Conservation (phyloP, 2,329 filamentous ascomycete genomes). For the Thelonectria discophora region DNA sequence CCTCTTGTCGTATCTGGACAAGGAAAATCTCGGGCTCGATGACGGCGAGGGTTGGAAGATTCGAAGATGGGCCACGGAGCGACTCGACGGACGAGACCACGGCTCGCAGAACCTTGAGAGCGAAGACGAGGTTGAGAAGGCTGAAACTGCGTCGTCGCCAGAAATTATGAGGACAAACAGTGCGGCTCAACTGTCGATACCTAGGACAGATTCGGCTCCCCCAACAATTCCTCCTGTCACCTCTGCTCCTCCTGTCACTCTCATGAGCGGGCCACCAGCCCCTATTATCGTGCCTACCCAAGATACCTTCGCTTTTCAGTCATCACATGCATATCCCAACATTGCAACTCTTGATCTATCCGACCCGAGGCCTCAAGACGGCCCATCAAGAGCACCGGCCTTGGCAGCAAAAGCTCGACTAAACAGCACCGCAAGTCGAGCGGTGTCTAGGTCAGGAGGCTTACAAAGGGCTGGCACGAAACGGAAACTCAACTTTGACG, state of each 20-base stretch:
- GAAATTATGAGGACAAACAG: constrained; percentile 61
- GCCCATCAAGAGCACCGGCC: constrained; percentile 39
- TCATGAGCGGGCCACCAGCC: constrained; percentile 41
- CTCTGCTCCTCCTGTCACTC: too few relatives aligned
- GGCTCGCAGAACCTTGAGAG: constrained; percentile 66
- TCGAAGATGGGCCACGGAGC: constrained; percentile 73
- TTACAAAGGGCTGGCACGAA: constrained; percentile 75
- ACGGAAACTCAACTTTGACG: constrained; percentile 75
- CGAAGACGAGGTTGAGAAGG: constrained; percentile 74
- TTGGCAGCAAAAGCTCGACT: constrained; percentile 45
- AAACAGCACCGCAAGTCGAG: constrained; percentile 35
- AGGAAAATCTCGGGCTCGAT: constrained; percentile 77
- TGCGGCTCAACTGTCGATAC: constrained; percentile 47
- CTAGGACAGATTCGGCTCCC: constrained; percentile 40
- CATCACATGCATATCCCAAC: constrained; percentile 67
- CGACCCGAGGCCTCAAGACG: constrained; percentile 57
- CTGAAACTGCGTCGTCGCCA: constrained; percentile 67
- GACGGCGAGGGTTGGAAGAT: constrained; percentile 79
- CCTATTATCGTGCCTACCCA: constrained; percentile 63
- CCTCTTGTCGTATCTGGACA: constrained; percentile 84
- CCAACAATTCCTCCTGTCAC: constrained; percentile 39
- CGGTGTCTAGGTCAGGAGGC: constrained; percentile 42
- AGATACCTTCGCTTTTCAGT: constrained; percentile 75
- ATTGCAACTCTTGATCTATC: constrained; percentile 69
- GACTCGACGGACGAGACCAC: constrained; percentile 69